A percentile compares a stretch with the other conserved stretches of the same genome.
These are phyloP conservation scores for Diversispora epigaea DNA, from an alignment of 192 early-diverging fungal species.

Conservation along the genomic window DNA sequence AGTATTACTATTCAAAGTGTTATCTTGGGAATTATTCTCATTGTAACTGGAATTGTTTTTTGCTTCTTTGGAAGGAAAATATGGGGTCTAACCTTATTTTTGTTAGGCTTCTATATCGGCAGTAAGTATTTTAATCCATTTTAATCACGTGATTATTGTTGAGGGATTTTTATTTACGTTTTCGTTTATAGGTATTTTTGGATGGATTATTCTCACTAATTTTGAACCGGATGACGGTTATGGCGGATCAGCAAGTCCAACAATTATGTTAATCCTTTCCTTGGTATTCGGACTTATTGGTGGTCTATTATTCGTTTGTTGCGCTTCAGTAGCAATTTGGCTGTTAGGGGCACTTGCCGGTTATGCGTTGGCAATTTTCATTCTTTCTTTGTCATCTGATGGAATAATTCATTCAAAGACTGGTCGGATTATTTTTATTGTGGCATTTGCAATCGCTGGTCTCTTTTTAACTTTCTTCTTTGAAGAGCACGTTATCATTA, in stretches of 20 bases:
- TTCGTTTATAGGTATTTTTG: constrained; percentile 38
- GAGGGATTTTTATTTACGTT: not conserved
- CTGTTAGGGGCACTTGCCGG: constrained; percentile 78
- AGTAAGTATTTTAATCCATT: constrained; percentile 39
- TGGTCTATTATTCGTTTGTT: constrained; percentile 64
- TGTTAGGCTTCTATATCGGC: constrained; percentile 74
- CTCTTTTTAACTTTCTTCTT: constrained; percentile 63
- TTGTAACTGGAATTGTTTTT: constrained; percentile 64
- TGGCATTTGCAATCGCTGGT: constrained; percentile 59
- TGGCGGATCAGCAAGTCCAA: constrained; percentile 39
- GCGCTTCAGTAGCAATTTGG: constrained; percentile 71
- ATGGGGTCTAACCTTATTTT: constrained; percentile 68
- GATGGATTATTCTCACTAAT: constrained; percentile 52
- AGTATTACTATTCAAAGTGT: constrained; percentile 31
- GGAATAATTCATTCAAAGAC: constrained; percentile 63
- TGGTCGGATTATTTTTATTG: constrained; percentile 72
- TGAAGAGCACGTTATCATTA: constrained; percentile 64
- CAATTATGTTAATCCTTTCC: constrained; percentile 59
- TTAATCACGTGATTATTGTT: not conserved
- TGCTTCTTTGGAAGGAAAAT: constrained; percentile 68
- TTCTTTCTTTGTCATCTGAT: constrained; percentile 60
- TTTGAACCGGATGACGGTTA: constrained; percentile 45
- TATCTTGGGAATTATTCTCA: constrained; percentile 61
- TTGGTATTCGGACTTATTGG: constrained; percentile 64
- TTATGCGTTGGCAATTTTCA: constrained; percentile 70